phyloP scores from a whole-genome alignment of 108 stramenopile genomes.

The Fragilaria crotonensis region DNA sequence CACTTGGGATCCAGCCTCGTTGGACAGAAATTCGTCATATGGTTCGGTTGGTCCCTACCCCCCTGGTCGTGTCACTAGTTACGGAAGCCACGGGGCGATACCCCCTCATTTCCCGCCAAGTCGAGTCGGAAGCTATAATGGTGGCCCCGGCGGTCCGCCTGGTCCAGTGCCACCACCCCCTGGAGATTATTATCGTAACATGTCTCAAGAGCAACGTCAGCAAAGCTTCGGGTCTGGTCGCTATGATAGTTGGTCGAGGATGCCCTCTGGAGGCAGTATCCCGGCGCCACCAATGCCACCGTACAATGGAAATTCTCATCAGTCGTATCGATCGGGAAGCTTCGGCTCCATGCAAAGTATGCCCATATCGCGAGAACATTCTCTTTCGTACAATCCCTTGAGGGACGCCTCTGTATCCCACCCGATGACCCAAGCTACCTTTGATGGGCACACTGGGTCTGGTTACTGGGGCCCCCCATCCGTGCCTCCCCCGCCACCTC shows the following conservation, averaged over 20 bases:
- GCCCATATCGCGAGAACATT: conserved; percentile 27
- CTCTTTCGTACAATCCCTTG: conserved; percentile 41
- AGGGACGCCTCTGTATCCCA: conserved; percentile 34
- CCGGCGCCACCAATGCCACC: conserved; percentile 17
- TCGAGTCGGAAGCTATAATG: background rate
- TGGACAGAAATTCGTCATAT: background rate
- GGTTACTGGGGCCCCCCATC: conserved; percentile 24
- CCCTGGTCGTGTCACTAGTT: background rate
- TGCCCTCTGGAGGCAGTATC: conserved; percentile 6
- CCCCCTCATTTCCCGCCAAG: conserved; percentile 2
- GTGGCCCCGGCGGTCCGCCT: background rate
- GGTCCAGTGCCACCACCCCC: conserved; percentile 24
- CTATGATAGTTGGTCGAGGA: conserved; percentile 30
- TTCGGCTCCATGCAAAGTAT: conserved; percentile 8
- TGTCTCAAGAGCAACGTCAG: conserved; percentile 6
- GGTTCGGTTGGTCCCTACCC: background rate
- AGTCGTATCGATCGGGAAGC: conserved; percentile 28
- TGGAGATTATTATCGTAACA: background rate
- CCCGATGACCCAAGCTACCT: conserved; percentile 10
- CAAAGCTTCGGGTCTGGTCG: conserved; percentile 21
- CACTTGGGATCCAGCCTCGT: conserved; percentile 44
- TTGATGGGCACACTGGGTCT: conserved; percentile 19
- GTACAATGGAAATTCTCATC: conserved; percentile 11
- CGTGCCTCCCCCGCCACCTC: background rate
- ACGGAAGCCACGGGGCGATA: background rate